Evolutionary conservation across 345 rosid genomes (phyloP).

Genomic region (Gossypium mustelinum): DNA sequence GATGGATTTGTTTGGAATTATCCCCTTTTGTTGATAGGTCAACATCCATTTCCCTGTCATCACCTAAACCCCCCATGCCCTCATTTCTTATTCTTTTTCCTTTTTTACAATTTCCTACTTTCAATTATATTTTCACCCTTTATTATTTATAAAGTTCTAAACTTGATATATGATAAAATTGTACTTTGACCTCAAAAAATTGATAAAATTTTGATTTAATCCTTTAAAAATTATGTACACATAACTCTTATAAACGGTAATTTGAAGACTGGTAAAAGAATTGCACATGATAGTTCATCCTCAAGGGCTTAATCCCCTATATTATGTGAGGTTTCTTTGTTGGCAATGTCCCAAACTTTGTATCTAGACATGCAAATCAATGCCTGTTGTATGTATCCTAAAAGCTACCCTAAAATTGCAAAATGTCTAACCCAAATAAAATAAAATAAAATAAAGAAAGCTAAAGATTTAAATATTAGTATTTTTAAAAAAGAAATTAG

Average conservation of each 20-base stretch:
- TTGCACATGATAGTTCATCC: not conserved
- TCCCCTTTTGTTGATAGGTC: constrained; percentile 90
- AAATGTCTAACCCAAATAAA: not conserved
- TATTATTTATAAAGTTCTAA: no score
- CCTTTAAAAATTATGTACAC: accelerated
- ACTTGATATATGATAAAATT: no score
- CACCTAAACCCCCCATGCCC: constrained; percentile 85
- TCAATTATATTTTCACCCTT: no score
- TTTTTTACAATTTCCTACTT: constrained; percentile 15
- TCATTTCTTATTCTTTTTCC: constrained; percentile 64
- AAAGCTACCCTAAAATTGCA: constrained; percentile 8
- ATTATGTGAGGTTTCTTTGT: constrained; percentile 19
- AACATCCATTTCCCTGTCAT: constrained; percentile 84
- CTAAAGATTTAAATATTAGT: not conserved
- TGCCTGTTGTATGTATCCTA: not conserved
- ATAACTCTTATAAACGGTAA: not conserved
- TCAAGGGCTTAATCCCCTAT: constrained; percentile 12
- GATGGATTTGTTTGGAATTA: constrained; percentile 80
- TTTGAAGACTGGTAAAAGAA: not conserved
- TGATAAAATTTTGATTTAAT: no score
- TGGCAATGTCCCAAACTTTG: constrained; percentile 15
- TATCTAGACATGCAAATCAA: not conserved
- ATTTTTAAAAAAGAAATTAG: no score
- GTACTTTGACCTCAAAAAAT: accelerated
- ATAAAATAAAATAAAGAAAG: not conserved